phyloP scores from a whole-genome alignment of 768 basidiomycete species.

The Xanthoconium stramineum region DNA sequence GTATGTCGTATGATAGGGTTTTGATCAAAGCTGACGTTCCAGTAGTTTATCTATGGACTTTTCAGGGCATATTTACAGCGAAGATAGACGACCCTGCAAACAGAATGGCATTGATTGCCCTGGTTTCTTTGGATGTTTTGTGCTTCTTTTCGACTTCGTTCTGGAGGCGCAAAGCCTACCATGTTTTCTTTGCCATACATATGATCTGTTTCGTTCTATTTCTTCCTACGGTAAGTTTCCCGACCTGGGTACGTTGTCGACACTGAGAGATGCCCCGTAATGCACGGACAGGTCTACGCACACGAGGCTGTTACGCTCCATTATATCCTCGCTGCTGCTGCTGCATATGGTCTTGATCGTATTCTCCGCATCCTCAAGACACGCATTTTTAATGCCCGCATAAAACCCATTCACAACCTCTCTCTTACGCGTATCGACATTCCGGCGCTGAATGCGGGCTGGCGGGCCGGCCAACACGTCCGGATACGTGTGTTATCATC shows the following conservation, averaged over 20 bases:
- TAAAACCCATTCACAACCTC: constrained; percentile 45
- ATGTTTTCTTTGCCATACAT: constrained; percentile 43
- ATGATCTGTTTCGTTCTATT: constrained; percentile 40
- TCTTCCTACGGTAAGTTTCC: constrained; percentile 33
- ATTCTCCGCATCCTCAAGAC: constrained; percentile 45
- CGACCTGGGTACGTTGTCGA: constrained; percentile 8
- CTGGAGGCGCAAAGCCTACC: constrained; percentile 41
- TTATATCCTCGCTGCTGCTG: constrained; percentile 39
- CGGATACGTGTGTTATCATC: constrained; percentile 44
- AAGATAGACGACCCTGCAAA: constrained; percentile 11
- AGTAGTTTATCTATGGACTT: constrained; percentile 30
- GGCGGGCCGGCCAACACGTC: constrained; percentile 62
- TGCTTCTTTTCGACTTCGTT: constrained; percentile 39
- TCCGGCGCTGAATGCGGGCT: constrained; percentile 45
- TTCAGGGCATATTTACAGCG: constrained; percentile 15
- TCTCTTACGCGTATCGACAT: constrained; percentile 46
- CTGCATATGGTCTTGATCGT: constrained; percentile 45
- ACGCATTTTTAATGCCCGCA: constrained; percentile 40
- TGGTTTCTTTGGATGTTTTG: constrained; percentile 35
- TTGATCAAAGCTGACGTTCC: background rate
- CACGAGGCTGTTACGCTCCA: constrained; percentile 32
- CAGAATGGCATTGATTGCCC: constrained; percentile 34
- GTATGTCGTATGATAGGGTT: constrained; percentile 21
- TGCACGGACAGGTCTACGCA: constrained; percentile 21
- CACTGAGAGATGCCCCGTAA: background rate